A percentile compares a stretch with the other conserved stretches of the same genome.
These are phyloP conservation scores for Pseudocercospora cruenta DNA, from an alignment of 2,329 filamentous ascomycete genomes.

Conservation along the genomic window DNA sequence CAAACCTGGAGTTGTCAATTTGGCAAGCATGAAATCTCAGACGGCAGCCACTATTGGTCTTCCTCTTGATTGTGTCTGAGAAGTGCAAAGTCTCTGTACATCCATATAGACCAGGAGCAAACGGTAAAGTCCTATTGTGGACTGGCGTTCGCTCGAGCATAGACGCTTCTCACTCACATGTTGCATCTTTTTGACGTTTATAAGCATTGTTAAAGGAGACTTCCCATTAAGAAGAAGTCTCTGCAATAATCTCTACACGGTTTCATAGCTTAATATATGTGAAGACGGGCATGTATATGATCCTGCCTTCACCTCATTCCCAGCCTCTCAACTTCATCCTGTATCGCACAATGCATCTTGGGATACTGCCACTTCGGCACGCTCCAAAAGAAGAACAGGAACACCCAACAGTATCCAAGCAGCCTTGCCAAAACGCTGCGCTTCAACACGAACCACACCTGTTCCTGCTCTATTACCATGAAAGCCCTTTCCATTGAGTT, in stretches of 20 bases:
- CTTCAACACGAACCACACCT: background rate
- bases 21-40: no score
- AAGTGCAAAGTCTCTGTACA: background rate
- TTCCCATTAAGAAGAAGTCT: no score
- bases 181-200: background rate
- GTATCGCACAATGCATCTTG: background rate
- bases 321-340: background rate
- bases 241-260: no score
- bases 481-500: background rate
- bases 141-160: background rate
- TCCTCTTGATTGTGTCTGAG: background rate
- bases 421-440: background rate
- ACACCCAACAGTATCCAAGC: background rate
- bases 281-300: no score
- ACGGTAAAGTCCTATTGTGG: background rate
- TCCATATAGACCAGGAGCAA: background rate
- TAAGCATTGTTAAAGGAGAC: background rate
- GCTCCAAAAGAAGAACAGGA: conserved; percentile 6
- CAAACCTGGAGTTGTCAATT: no score
- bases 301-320: background rate
- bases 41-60: no score
- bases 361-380: conserved; percentile 9
- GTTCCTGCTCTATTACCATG: background rate
- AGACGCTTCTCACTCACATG: background rate
- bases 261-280: no score